Evolutionary conservation across 2,329 filamentous ascomycete species (phyloP).

Genomic region (Fusarium sp.): DNA sequence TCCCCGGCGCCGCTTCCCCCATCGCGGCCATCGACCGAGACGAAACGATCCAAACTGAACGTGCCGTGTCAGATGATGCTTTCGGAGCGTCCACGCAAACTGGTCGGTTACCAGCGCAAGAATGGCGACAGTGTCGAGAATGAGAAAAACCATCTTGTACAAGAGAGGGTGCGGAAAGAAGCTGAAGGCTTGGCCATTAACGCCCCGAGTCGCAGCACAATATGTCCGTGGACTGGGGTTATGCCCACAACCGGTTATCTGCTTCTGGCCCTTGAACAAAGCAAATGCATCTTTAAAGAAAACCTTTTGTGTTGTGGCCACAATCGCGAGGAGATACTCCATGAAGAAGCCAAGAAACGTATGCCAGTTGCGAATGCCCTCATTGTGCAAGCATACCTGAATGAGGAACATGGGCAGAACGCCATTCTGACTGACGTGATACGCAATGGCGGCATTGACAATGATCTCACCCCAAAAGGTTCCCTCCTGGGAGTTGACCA

Average conservation of each 20-base stretch:
- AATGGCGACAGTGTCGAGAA: slow-evolving; percentile 57
- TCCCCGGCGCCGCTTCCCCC: slow-evolving; percentile 49
- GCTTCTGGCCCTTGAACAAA: slow-evolving; percentile 53
- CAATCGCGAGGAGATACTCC: slow-evolving; percentile 57
- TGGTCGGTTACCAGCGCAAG: slow-evolving; percentile 54
- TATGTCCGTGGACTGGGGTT: slow-evolving; percentile 59
- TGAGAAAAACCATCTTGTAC: slow-evolving; percentile 57
- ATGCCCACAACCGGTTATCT: slow-evolving; percentile 52
- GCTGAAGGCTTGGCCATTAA: slow-evolving; percentile 53
- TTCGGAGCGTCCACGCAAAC: slow-evolving; percentile 56
- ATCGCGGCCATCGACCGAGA: slow-evolving; percentile 52
- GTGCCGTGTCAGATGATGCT: slow-evolving; percentile 52
- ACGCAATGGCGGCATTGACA: slow-evolving; percentile 57
- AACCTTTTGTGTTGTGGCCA: slow-evolving; percentile 57
- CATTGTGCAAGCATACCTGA: slow-evolving; percentile 57
- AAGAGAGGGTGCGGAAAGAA: slow-evolving; percentile 58
- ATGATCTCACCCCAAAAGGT: slow-evolving; percentile 59
- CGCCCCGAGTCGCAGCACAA: slow-evolving; percentile 54
- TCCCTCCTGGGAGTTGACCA: slow-evolving; percentile 59
- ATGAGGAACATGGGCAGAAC: slow-evolving; percentile 57
- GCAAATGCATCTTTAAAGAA: slow-evolving; percentile 54
- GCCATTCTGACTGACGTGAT: slow-evolving; percentile 57
- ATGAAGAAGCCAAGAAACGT: slow-evolving; percentile 58
- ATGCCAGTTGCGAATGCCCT: slow-evolving; percentile 59
- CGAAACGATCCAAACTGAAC: slow-evolving; percentile 51